Base-by-base conservation (phyloP, 768 basidiomycete genomes). In the Auricularia cornea region DNA sequence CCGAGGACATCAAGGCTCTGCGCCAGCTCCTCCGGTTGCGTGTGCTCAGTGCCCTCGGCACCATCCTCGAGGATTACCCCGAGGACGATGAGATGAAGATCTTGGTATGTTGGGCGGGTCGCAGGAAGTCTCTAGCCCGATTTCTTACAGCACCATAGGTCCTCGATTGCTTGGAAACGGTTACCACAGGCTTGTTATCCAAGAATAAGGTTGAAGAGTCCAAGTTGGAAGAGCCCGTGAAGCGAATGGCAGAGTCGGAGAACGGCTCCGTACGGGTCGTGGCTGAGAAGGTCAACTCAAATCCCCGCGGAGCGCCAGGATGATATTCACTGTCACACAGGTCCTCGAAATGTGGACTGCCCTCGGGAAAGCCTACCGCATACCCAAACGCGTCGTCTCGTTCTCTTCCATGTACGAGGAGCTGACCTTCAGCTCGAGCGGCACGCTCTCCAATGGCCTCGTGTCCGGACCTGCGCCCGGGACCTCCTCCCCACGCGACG, bases 181-280 rank as follows among this genome's bases (percentile, higher is more conserved):
- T 75, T 60, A 79, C 76, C 8, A 98, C 94, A 94, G 91, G 92
- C 0, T 75, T 97, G 38, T 78, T 90, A 59, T 85, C 87, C 51
- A 83, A 90, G 62, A 98, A 97, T 78, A 98, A 98, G 75, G 86
- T 98, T 31, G 90, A 94, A 63, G 93, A 94, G 66, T 84, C 86
- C 20, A 84, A 83, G 67, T 84, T 94, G 60, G 83, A 84, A 63
- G 74, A 82, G 20, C 83, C 86, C 4, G 84, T 97, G 16, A 78
- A 82, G 69, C 68, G 65, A 2, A 83, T 86, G 57, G 68, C 80
- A 1, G 76, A 81, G 33, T 80, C 82, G 0, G 84, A 84, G 35
- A 81, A 90, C 61, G 82, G 84, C 60, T 73, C 68, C 8, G 74
- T 91, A 60, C 84, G 82, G 65, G 72, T 71, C 6, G 66, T 88